phyloP scores from a whole-genome alignment of 306 rosid genomes.

The Quercus mongolica region DNA sequence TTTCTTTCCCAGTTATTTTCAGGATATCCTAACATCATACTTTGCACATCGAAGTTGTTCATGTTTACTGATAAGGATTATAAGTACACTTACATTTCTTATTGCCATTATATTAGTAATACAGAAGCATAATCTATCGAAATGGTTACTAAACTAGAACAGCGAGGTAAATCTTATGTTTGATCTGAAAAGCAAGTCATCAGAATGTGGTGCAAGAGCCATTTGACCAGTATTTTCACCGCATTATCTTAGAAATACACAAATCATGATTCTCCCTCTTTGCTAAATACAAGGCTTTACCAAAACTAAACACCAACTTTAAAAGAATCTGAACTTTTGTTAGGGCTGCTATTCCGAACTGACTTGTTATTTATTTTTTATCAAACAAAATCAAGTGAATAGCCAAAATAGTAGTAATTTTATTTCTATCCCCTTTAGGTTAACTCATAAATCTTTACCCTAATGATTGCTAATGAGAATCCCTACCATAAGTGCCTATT shows the following conservation, averaged over 20 bases:
- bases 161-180: not conserved
- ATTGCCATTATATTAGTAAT: not conserved
- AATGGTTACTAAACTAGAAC: not conserved
- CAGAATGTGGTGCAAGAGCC: not conserved
- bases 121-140: not conserved
- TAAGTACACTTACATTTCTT: not conserved
- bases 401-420: too few species aligned
- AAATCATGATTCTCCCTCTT: not conserved
- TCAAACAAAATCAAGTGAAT: too few species aligned
- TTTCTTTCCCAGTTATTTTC: not conserved
- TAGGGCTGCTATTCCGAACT: not conserved
- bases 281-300: not conserved
- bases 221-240: not conserved
- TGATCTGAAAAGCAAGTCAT: not conserved
- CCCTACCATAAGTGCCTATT: not conserved
- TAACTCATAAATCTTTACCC: not conserved
- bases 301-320: not conserved
- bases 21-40: not conserved
- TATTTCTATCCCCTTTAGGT: too few species aligned
- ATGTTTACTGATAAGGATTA: not conserved
- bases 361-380: not conserved
- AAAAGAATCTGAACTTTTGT: not conserved
- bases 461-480: not conserved
- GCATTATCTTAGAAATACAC: not conserved
- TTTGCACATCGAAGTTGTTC: not conserved